Evolutionary conservation across 2,329 filamentous ascomycete genomes (phyloP), one percentile per base, ranked within the genome.

Genomic region (Fusarium siculi): DNA sequence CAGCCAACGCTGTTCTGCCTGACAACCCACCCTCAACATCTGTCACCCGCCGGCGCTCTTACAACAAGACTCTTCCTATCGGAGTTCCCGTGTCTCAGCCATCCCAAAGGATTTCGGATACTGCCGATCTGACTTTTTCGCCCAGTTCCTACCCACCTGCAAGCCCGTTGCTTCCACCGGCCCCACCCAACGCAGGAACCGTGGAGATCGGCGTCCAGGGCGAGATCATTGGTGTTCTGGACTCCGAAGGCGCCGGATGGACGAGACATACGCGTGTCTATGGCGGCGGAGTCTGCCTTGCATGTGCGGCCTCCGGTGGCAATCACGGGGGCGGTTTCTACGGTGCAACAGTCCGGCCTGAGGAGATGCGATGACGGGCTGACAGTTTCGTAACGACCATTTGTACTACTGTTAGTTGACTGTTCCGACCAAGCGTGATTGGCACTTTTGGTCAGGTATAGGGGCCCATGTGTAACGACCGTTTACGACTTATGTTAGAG

Each of bases 221-320:
- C 34, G 86, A 89, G 74, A 85, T 87, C 62, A 82, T 88, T 44
- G 86, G 85, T 14, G 81, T 85, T 18, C 79, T 85, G 63, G 84
- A 88, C 74, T 82, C 82, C 63, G 80, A 83, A 18, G 87, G 86
- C 9, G 82, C 84, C 23, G 84, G 84, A 46, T 90, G 88, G 88
- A 87, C 84, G 74, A 84, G 87, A 42, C 88, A 90, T 77, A 90
- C 88, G 21, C 85, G 87, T 32, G 88, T 90, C 32, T 90, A 89
- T 70, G 88, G 88, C 34, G 88, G 88, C 66, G 87, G 88, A 10
- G 84, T 87, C 6, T 90, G 88, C 70, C 82, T 89, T 43, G 87
- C 88, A 3, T 90, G 88, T 72, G 81, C 85, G 43, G 87, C 85
- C 14, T 84, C 86, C 15, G 85, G 84, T 11, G 81, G 80, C 37